A percentile compares a stretch with the other conserved stretches of the same genome.
phyloP scores from a whole-genome alignment of 257 asterid species.

The Lantana camara region DNA sequence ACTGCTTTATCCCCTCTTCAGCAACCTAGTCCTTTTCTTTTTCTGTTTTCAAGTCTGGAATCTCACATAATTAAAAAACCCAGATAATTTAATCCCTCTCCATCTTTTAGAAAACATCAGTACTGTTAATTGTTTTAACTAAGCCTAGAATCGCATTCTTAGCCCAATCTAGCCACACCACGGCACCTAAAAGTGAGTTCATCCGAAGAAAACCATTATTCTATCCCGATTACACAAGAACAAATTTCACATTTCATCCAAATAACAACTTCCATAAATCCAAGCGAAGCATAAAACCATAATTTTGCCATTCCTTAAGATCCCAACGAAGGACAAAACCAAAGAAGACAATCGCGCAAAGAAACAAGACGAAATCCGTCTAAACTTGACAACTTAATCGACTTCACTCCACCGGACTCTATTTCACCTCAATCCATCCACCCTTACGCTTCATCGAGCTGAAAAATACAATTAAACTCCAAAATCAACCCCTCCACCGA shows the following conservation, averaged over 20 bases:
- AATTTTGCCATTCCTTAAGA: neutral
- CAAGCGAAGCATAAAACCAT: neutral
- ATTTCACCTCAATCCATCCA: neutral
- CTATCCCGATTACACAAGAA: neutral
- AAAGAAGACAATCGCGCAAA: slow-evolving; percentile 9
- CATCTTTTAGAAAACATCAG: neutral
- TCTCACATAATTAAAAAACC: neutral
- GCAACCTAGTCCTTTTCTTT: neutral
- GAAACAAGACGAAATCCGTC: neutral
- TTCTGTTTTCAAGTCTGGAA: neutral
- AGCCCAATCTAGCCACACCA: slow-evolving; percentile 3
- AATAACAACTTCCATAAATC: neutral
- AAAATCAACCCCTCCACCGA: neutral
- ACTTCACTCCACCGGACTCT: neutral
- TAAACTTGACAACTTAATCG: neutral
- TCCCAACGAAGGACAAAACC: slow-evolving; percentile 1
- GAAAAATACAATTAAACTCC: neutral
- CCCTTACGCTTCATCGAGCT: neutral
- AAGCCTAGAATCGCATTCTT: slow-evolving; percentile 1
- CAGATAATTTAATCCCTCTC: neutral
- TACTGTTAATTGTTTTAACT: slow-evolving; percentile 4
- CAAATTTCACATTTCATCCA: neutral
- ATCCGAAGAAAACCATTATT: neutral
- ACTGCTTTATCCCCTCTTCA: neutral
- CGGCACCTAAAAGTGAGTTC: neutral